Percentiles rank a stretch among this genome's conserved stretches.
Evolutionary conservation across 495 filamentous ascomycete species (phyloP).

Genomic region (Monascus purpureus): DNA sequence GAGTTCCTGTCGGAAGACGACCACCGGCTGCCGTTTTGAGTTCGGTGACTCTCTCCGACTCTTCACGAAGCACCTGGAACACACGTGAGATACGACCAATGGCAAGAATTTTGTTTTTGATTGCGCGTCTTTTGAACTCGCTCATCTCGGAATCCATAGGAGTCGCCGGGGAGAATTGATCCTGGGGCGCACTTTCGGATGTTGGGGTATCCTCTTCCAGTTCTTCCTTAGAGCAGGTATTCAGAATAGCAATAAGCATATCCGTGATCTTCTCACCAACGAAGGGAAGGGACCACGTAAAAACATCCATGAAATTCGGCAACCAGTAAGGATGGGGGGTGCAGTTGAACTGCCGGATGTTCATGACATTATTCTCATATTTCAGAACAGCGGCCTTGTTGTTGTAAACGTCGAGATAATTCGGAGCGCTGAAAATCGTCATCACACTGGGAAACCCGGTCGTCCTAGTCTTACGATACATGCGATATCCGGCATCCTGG

Average conservation of each 20-base stretch:
- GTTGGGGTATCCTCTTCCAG: conserved; percentile 68
- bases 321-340: conserved; percentile 98
- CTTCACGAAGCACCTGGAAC: conserved; percentile 95
- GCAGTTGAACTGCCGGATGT: conserved; percentile 99
- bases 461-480: conserved; percentile 96
- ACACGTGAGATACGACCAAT: conserved; percentile 94
- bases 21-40: conserved; percentile 94
- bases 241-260: conserved; percentile 97
- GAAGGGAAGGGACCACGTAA: conserved; percentile 97
- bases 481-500: conserved; percentile 95
- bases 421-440: conserved; percentile 98
- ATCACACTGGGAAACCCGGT: conserved; percentile 98
- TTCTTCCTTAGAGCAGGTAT: conserved; percentile 95
- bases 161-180: conserved; percentile 56
- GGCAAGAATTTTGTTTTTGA: conserved; percentile 99
- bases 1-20: conserved; percentile 81
- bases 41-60: conserved; percentile 92
- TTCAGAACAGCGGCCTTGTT: conserved; percentile 98
- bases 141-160: conserved; percentile 64
- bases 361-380: conserved; percentile 99
- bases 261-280: conserved; percentile 99
- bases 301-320: conserved; percentile 99
- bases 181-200: conserved; percentile 38
- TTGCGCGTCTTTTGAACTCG: conserved; percentile 85
- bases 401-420: conserved; percentile 99